Evolutionary conservation across 192 early-diverging fungal genomes (phyloP).

Genomic region (Radiomyces spectabilis): DNA sequence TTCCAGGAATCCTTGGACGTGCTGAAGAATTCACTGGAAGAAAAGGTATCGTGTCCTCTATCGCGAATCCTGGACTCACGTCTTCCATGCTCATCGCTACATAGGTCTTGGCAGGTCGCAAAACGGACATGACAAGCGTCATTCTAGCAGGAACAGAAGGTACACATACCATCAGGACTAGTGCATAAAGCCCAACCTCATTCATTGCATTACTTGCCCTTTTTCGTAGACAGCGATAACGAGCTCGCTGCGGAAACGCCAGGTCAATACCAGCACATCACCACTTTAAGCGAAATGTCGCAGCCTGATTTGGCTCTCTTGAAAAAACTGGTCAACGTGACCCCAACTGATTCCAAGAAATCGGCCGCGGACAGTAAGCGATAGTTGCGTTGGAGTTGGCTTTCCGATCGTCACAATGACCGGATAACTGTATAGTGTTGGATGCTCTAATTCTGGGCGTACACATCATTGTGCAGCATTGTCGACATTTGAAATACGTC

Average conservation of each 20-base stretch:
- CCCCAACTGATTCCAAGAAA: conserved; percentile 29
- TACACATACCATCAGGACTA: conserved; percentile 10
- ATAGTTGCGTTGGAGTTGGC: too few species aligned
- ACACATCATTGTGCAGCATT: conserved; percentile 44
- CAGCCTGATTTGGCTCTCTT: conserved; percentile 43
- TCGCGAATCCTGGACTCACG: too few species aligned
- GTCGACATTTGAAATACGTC: conserved; percentile 53
- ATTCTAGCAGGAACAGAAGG: conserved; percentile 52
- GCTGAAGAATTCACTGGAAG: conserved; percentile 25
- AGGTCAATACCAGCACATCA: conserved; percentile 33
- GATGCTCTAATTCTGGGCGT: conserved; percentile 56
- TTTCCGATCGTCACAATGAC: not conserved
- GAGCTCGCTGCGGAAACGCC: conserved; percentile 25
- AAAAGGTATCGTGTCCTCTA: too few species aligned
- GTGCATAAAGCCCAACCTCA: not conserved
- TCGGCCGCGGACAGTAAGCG: conserved; percentile 47
- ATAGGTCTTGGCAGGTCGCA: conserved; percentile 59
- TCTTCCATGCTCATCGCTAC: too few species aligned
- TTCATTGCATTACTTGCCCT: not conserved
- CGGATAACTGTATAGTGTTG: conserved; percentile 37
- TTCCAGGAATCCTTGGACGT: conserved; percentile 25
- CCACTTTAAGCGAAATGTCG: conserved; percentile 14
- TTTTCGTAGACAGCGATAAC: conserved; percentile 44
- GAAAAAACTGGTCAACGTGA: conserved; percentile 28
- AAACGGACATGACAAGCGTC: conserved; percentile 54